Evolutionary conservation across 129 eudicot genomes (phyloP), one percentile per base, ranked within the genome.

Genomic region (Lonicera japonica): DNA sequence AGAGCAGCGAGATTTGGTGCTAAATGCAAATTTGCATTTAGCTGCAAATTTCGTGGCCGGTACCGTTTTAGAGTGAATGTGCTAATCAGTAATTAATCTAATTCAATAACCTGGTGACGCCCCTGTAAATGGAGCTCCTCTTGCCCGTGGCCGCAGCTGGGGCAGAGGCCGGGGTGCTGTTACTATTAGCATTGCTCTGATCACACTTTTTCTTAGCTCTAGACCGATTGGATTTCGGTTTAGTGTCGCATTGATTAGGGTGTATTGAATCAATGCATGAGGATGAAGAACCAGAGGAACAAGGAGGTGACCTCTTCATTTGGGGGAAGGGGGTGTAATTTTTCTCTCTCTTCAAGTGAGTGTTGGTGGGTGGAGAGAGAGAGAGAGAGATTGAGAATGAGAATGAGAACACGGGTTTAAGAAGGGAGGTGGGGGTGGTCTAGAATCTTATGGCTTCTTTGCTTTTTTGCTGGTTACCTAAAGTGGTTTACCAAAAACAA

Each of bases 101-200:
- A 29, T 29, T 29, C 36, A 62, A 61, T 1, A 16, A 91, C 98
- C 88, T 91, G 21, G 98, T 91, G 72, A 91, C 98, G 43, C 98
- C 98, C 80, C 86, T 82, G 86, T 77, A 91, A 70, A 87, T 78
- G 71, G 98, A 91, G 80, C 96, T 91, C 73, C 95, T 79, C 21
- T 74, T 68, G 46, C 54, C 19, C 20, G 81, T 60, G 66, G 75
- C 70, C 36, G 81, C 64, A 52, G 83, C 63, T 56, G 66, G 54
- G 38, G 68, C 75, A 72, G 36, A 29, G 36, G 36, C 36, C 54
- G 58, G 53, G 67, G 39, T 73, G 7, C 16, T 21, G 22, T 17
- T 21, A 13, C 63, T n/a, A 21, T 56, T 50, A 34, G n/a, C n/a
- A 12, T 45, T 45, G 22, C 58, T 20, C 23, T 45, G 16, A 45